Percentiles rank a stretch among this genome's conserved stretches.
Conservation (phyloP, 495 filamentous ascomycete genomes). For the Pseudomonodictys pantanalensis region DNA sequence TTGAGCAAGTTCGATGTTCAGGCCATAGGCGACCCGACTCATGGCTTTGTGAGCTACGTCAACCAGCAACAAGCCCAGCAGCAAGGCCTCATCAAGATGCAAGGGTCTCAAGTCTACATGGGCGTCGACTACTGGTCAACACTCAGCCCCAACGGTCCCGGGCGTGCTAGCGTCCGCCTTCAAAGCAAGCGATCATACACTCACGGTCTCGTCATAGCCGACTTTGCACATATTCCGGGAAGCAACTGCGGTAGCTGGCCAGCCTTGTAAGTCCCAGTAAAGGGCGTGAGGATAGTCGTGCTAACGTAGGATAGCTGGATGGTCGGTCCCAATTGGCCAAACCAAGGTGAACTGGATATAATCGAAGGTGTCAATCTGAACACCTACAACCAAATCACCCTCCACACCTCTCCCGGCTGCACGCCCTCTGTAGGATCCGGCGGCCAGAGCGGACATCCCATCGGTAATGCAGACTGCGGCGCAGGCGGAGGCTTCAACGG, state of each 20-base stretch:
- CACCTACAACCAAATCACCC: conserved; percentile 36
- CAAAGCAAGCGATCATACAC: conserved; percentile 41
- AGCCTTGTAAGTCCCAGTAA: conserved; percentile 36
- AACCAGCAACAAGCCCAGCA: conserved; percentile 30
- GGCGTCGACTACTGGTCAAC: conserved; percentile 36
- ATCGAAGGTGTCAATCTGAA: conserved; percentile 39
- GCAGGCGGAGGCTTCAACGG: conserved; percentile 31
- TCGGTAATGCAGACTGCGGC: conserved; percentile 36
- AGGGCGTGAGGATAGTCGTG: background rate
- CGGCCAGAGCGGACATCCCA: conserved; percentile 16
- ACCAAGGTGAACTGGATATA: conserved; percentile 59
- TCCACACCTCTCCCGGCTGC: conserved; percentile 39
- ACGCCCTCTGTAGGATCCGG: conserved; percentile 19
- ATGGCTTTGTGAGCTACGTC: conserved; percentile 41
- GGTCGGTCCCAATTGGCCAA: conserved; percentile 60
- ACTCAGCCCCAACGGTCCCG: conserved; percentile 37
- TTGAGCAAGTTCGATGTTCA: conserved; percentile 31
- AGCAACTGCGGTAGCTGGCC: conserved; percentile 43
- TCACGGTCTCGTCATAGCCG: conserved; percentile 40
- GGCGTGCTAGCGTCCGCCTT: conserved; percentile 41
- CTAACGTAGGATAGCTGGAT: conserved; percentile 29
- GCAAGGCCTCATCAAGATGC: conserved; percentile 30
- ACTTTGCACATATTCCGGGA: conserved; percentile 42
- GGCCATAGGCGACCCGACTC: conserved; percentile 29
- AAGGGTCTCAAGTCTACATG: conserved; percentile 37